Base-by-base conservation (phyloP, 140 eudicot species). In the Erigeron philadelphicus region DNA sequence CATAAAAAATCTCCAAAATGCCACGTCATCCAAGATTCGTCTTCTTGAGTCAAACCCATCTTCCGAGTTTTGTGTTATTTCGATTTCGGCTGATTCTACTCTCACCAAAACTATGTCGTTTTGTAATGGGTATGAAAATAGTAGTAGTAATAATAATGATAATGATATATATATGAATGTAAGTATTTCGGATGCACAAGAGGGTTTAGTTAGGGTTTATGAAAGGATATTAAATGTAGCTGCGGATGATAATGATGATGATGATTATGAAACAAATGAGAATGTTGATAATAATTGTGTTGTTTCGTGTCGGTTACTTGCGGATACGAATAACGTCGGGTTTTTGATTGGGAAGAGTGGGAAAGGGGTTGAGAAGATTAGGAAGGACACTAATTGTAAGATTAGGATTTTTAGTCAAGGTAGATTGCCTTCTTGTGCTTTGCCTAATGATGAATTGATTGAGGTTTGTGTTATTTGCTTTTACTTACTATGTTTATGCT, bases 331-430 rank as follows among this genome's bases (percentile, higher is more conserved):
- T 68, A 69, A 73, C 12, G 88, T 78, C 5, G 88, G 93, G 15
- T 73, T 70, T 10, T 77, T 90, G 17, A 85, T 90, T 19, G 94
- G 97, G 64, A 87, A 72, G 74, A 87, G 94, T 0, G 97, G 95
- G 79, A 78, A 76, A 55, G 78, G 57, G 9, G 69, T 90, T 11
- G 86, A 84, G 76, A 83, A 70, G 64, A 77, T 90, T 44, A 85
- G 74, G 81, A 76, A 58, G 61, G 94, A 90, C 16, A 83, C 81
- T 54, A 84, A 88, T 9, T 79, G 85, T 60, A 87, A 41, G 52
- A 79, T 90, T 21, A 76, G 73, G 67, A 64, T 87, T 52, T 72
- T 76, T 66, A 10, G 43, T 55, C 53, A 46, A 5, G 80, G 80
- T 0, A 70, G 58, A 16, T 60, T 80, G 70, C 91, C 85, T 1